Base-by-base conservation (phyloP, 2,329 filamentous ascomycete genomes). In the Cladosporium phlei region DNA sequence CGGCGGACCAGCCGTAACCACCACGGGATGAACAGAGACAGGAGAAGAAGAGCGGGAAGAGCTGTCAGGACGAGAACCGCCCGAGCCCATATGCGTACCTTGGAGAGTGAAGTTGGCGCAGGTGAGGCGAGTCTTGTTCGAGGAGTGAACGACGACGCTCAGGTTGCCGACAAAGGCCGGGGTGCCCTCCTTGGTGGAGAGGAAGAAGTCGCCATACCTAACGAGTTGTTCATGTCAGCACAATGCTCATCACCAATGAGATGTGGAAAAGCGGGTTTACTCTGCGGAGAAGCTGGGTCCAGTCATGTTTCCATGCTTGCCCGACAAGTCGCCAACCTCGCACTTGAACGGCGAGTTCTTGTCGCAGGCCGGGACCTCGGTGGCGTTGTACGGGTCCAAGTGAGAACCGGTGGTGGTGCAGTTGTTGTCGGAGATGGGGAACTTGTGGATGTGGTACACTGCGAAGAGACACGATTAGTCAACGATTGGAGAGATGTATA, bases 101-200 rank as follows among this genome's bases (percentile, higher is more conserved):
- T 52, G 49, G 14, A 57, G 42, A 7, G 55, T 62, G 59, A 80
- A 79, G 62, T 79, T 79, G 48, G 73, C 78, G 65, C 78, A 82
- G 22, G 73, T 71, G 55, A 80, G 67, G 52, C 74, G 71, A 6
- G 72, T 75, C 53, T 69, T 71, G 63, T 80, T 75, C 40, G 69
- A 61, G 37, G 64, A 66, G 55, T 80, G 77, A 30, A 82, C 60
- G 32, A 80, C 77, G 46, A 80, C 59, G 37, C 72, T 76, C 33
- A 72, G 67, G 56, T 76, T 72, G 38, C 76, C 76, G 48, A 80
- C 69, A 62, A 71, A 80, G 21, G 74, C 64, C n/a, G 58, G 58
- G 28, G 63, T 60, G 9, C 59, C 61, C 0, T 63, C 58, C 25
- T 59, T 55, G 34, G 71, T 73, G 22, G 76, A 72, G 28, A 74